Conservation (phyloP, 106 monocot species). For the Acorus calamus region DNA sequence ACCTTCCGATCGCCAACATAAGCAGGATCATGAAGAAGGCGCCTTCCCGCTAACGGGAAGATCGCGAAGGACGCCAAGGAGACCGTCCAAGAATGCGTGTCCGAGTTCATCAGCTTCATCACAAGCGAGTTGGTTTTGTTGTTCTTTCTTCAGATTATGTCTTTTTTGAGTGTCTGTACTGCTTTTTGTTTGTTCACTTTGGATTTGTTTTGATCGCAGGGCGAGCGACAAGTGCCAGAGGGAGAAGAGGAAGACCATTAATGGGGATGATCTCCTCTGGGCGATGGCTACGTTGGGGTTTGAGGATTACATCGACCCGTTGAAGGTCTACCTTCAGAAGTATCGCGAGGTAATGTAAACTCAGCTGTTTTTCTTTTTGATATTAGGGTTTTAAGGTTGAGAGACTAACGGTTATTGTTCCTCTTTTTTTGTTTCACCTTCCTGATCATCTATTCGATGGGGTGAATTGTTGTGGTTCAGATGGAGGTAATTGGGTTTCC, state of each 20-base stretch:
- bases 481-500: slow-evolving; percentile 14
- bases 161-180: too few relatives aligned
- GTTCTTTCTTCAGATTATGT: background rate
- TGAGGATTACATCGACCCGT: slow-evolving; percentile 37
- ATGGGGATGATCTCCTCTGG: slow-evolving; percentile 43
- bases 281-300: slow-evolving; percentile 42
- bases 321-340: slow-evolving; percentile 35
- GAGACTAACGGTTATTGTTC: background rate
- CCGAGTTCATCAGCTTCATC: slow-evolving; percentile 51
- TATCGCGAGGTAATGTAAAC: slow-evolving; percentile 23
- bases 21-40: slow-evolving; percentile 54
- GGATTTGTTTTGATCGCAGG: slow-evolving; percentile 6
- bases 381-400: background rate
- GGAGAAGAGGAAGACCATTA: slow-evolving; percentile 40
- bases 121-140: slow-evolving; percentile 32
- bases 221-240: slow-evolving; percentile 43
- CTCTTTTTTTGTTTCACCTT: background rate
- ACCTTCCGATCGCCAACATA: slow-evolving; percentile 37
- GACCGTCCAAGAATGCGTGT: slow-evolving; percentile 42
- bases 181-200: background rate
- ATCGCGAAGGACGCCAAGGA: slow-evolving; percentile 51
- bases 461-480: slow-evolving; percentile 7
- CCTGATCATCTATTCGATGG: background rate
- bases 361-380: background rate
- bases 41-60: slow-evolving; percentile 41